phyloP scores from a whole-genome alignment of 495 filamentous ascomycete species.

The Penicillium maclennaniae region DNA sequence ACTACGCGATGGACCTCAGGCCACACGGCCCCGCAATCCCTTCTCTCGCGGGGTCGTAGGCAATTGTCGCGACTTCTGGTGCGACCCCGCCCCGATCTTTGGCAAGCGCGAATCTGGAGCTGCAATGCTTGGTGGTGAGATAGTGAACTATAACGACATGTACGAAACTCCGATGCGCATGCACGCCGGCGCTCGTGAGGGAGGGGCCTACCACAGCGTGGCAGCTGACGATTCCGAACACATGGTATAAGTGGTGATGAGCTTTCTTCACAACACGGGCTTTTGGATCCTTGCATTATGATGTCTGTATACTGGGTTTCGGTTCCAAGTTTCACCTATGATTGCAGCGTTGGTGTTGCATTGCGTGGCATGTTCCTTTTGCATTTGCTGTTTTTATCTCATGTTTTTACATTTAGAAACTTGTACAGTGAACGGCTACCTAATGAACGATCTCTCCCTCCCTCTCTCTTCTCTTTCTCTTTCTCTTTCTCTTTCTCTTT shows the following conservation, averaged over 20 bases:
- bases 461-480: no score
- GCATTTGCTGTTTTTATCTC: background rate
- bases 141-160: constrained; percentile 81
- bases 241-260: constrained; percentile 17
- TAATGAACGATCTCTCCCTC: constrained; percentile 12
- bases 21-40: constrained; percentile 62
- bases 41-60: constrained; percentile 76
- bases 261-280: background rate
- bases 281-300: constrained; percentile 12
- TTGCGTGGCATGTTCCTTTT: constrained; percentile 16
- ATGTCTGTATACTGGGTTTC: constrained; percentile 3
- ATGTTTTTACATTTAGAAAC: constrained; percentile 17
- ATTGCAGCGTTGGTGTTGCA: constrained; percentile 23
- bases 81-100: constrained; percentile 80
- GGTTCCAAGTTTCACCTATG: constrained; percentile 9
- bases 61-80: constrained; percentile 97
- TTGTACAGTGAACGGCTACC: constrained; percentile 25
- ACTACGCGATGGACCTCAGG: constrained; percentile 49
- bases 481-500: no score
- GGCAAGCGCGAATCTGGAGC: constrained; percentile 67
- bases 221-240: constrained; percentile 37
- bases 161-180: constrained; percentile 78
- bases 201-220: constrained; percentile 36
- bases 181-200: constrained; percentile 37
- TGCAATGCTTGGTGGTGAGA: constrained; percentile 71